A percentile compares a stretch with the other conserved stretches of the same genome.
Conservation (phyloP, 2,329 filamentous ascomycete species). For the Mollisia scopiformis region DNA sequence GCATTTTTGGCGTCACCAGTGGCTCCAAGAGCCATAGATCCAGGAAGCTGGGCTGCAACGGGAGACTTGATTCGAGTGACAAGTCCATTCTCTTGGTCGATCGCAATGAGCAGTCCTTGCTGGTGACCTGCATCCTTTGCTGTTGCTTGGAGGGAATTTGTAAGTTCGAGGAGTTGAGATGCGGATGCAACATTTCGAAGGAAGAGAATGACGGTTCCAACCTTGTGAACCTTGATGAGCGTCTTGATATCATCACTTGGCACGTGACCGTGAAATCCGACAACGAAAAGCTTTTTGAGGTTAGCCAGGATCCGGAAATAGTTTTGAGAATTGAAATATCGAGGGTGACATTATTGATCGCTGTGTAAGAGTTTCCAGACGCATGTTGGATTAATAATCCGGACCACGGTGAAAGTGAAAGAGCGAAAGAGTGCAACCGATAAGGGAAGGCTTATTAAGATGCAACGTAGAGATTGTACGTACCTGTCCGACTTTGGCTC, state of each 20-base stretch:
- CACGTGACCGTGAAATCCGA: slow-evolving; percentile 45
- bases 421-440: not conserved
- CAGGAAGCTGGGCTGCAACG: slow-evolving; percentile 44
- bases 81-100: slow-evolving; percentile 49
- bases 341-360: not conserved
- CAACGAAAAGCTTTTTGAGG: slow-evolving; percentile 43
- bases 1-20: slow-evolving; percentile 39
- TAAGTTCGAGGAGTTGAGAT: slow-evolving; percentile 42
- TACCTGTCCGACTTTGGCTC: slow-evolving; percentile 32
- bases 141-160: slow-evolving; percentile 41
- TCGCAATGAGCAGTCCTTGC: slow-evolving; percentile 45
- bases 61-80: slow-evolving; percentile 45
- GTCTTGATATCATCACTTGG: slow-evolving; percentile 45
- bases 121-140: slow-evolving; percentile 42
- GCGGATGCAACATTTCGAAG: slow-evolving; percentile 43
- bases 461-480: slow-evolving; percentile 4
- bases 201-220: slow-evolving; percentile 47
- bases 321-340: not conserved
- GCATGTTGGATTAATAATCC: not conserved
- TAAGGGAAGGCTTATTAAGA: not conserved
- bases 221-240: slow-evolving; percentile 43
- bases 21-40: slow-evolving; percentile 47
- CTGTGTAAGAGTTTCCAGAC: not conserved
- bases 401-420: not conserved
- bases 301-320: slow-evolving; percentile 9